Percentiles rank a stretch among this genome's conserved stretches.
phyloP scores from a whole-genome alignment of 805 yeast species.

The Ogataea paraovalis region DNA sequence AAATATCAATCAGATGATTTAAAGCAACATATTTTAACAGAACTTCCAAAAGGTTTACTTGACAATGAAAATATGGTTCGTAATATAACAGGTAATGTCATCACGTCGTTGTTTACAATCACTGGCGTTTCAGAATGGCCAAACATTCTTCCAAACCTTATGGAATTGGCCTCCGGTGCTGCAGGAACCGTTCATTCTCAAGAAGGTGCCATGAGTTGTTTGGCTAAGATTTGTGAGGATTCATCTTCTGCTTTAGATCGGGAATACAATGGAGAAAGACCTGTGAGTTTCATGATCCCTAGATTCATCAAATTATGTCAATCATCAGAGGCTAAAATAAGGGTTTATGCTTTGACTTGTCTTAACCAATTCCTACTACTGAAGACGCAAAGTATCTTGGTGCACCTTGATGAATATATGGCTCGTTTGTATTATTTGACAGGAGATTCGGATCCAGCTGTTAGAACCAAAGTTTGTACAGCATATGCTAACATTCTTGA shows the following conservation, averaged over 20 bases:
- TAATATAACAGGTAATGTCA: constrained; percentile 86
- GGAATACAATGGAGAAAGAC: constrained; percentile 61
- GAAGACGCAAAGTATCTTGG: constrained; percentile 60
- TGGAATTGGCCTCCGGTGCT: constrained; percentile 52
- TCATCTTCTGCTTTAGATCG: constrained; percentile 60
- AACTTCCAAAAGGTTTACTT: constrained; percentile 44
- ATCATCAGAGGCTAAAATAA: constrained; percentile 42
- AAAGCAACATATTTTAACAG: constrained; percentile 32
- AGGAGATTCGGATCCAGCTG: constrained; percentile 49
- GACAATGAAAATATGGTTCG: constrained; percentile 61
- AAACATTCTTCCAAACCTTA: constrained; percentile 59
- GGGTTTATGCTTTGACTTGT: constrained; percentile 64
- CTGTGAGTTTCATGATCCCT: constrained; percentile 64
- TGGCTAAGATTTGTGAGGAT: constrained; percentile 90
- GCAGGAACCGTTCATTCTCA: constrained; percentile 42
- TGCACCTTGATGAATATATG: constrained; percentile 64
- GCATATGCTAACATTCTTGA: constrained; percentile 72
- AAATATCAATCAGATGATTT: constrained; percentile 26
- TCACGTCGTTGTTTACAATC: constrained; percentile 71
- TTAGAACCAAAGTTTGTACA: constrained; percentile 71
- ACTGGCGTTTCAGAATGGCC: constrained; percentile 74
- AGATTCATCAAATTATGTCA: constrained; percentile 52
- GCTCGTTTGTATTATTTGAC: constrained; percentile 67
- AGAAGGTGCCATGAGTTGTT: constrained; percentile 77
- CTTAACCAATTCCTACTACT: constrained; percentile 71